Evolutionary conservation across 1,284 basidiomycete species (phyloP), one percentile per base, ranked within the genome.

Genomic region (Pyrrhoderma noxium): DNA sequence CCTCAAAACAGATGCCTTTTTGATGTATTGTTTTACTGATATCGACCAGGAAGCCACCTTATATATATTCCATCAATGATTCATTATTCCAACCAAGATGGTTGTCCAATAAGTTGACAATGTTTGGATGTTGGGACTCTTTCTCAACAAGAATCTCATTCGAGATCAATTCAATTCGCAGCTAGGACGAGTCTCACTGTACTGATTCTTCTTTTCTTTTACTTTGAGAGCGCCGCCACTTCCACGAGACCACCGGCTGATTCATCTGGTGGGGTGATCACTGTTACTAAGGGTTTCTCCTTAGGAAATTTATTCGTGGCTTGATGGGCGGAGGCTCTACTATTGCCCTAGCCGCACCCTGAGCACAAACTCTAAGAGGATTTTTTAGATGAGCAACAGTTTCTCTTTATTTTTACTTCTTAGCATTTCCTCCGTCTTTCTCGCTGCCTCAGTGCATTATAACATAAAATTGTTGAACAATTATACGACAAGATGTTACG

Each of bases 21-120:
- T 57, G 99, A 70, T 48, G 90, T 87, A 69, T 99, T 98, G 65
- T 96, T 95, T 72, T 97, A 59, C 99, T 98, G 45, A 99, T 87
- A 69, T 99, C 96, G 11, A 94, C 98, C 59, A 99, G 71, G 11
- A 93, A 92, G 46, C 95, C 96, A 43, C 96, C 95, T 68, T 98
- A 95, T 96, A 99, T 99, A 66, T 91, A 98, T 71, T 99, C 95
- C 95, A 99, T 98, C 54, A 98, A 99, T 14, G 98, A 79, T 65
- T 98, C 94, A 51, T 79, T 86, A 65, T 78, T 86, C 69, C 88
- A 89, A 49, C 98, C 82, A 39, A 98, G 79, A 70, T 94, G 97
- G 8, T 90, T 84, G 27, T 97, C 89, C 48, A 98, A 72, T 70
- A 93, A 99, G 70, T 98, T 99, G 73, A 98, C 95, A 59, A 99